Base-by-base conservation (phyloP, 1,284 basidiomycete genomes). In the Nidula niveotomentosa region DNA sequence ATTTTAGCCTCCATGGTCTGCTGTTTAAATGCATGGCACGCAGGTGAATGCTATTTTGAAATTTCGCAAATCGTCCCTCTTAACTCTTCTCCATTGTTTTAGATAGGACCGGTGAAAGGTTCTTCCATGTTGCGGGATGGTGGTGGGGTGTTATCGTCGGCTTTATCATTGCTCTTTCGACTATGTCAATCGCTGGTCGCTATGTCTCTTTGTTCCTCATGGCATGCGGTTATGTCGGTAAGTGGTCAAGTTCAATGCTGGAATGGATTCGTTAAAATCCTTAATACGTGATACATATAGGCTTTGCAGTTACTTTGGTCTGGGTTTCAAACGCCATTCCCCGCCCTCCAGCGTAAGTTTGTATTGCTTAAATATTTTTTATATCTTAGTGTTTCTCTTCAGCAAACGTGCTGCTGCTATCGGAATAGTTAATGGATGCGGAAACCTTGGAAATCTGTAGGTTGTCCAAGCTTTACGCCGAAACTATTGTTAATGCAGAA, bases 201-300 rank as follows among this genome's bases (percentile, higher is more conserved):
- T 90, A 90, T 59, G 71, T 89, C 39, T 76, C 81, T 0, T 72
- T 89, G 65, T 90, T 89, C 71, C 70, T 87, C 15, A 85, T 88
- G 84, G 78, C 85, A 0, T 64, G 64, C 48, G 81, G 83, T 34
- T 83, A 81, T 59, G 72, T 71, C 18, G 84, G 84, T 81, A 36
- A 49, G 78, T 70, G 13, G 5, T 30, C 30, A 30, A 30, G 30
- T 6, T 30, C 6, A 30, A 30, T 5, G 46, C 37, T 41, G 36
- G 17, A 18, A 13, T 18, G 17, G 10, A 17, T 49, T 34, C 9
- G 34, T 17, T 36, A 18, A 51, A 51, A 7, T 9, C 45, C 39
- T 30, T 8, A 13, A 15, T 48, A 8, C 10, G 30, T 30, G 12
- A 48, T 43, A 23, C 6, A 6, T 23, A 9, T 39, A 85, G 85